Conservation (phyloP, 768 basidiomycete species). For the Suillus plorans region DNA sequence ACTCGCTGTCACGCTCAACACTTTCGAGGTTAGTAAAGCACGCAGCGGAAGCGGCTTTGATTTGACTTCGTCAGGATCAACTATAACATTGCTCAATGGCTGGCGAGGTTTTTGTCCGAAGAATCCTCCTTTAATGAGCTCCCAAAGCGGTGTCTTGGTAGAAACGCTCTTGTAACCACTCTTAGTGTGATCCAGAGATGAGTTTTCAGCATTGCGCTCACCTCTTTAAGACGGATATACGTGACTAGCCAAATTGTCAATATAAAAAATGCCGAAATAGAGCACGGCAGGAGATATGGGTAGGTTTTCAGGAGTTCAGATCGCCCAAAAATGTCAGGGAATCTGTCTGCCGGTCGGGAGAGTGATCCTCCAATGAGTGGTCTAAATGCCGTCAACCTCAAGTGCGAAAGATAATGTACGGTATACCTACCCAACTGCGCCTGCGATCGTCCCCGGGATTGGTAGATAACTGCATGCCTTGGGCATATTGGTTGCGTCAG, state of each 20-base stretch:
- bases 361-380: conserved; percentile 60
- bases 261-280: conserved; percentile 57
- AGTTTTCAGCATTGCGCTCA: conserved; percentile 9
- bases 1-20: conserved; percentile 57
- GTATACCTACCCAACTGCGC: conserved; percentile 39
- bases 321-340: conserved; percentile 57
- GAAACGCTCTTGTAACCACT: neutral
- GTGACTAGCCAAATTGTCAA: conserved; percentile 49
- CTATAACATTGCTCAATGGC: neutral
- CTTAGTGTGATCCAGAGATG: neutral
- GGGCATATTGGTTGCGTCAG: conserved; percentile 28
- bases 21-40: conserved; percentile 49
- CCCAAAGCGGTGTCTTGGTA: neutral
- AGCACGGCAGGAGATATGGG: conserved; percentile 74
- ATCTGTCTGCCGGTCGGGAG: conserved; percentile 63
- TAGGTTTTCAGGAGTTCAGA: conserved; percentile 57
- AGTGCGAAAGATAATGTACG: neutral
- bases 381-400: conserved; percentile 30
- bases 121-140: neutral
- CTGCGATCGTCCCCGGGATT: conserved; percentile 41
- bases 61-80: neutral
- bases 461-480: conserved; percentile 61
- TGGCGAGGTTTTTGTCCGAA: neutral
- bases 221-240: conserved; percentile 56
- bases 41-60: conserved; percentile 42